Percentiles rank a stretch among this genome's conserved stretches.
Conservation (phyloP, 495 filamentous ascomycete genomes). For the Aspergillus campestris region DNA sequence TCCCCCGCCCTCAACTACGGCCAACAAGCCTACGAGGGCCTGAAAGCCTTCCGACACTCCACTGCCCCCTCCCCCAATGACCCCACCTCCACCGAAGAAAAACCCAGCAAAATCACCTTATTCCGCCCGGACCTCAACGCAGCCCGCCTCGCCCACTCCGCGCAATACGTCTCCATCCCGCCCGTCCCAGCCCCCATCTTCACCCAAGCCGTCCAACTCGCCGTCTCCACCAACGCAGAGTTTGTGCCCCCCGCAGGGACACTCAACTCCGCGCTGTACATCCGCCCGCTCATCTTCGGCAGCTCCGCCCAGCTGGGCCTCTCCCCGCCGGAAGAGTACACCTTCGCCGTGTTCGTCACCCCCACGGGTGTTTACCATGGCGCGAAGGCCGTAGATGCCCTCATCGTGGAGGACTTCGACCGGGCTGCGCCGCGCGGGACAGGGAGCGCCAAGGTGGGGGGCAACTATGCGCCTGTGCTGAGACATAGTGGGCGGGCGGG, state of each 20-base stretch:
- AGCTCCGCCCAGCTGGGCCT: conserved; percentile 72
- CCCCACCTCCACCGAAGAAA: no score
- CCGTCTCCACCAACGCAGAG: conserved; percentile 77
- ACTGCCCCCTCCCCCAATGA: conserved; percentile 10
- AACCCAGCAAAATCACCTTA: conserved; percentile 48
- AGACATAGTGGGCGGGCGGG: conserved; percentile 69
- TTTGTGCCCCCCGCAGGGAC: conserved; percentile 79
- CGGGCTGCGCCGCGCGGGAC: conserved; percentile 47
- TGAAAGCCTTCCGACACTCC: conserved; percentile 78
- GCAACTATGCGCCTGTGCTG: conserved; percentile 63
- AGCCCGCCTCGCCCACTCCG: conserved; percentile 66
- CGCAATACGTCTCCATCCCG: conserved; percentile 71
- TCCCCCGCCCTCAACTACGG: conserved; percentile 87
- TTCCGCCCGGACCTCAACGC: conserved; percentile 82
- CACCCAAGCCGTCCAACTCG: conserved; percentile 61
- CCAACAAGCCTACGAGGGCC: conserved; percentile 87
- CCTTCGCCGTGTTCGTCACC: conserved; percentile 73
- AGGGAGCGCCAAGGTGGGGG: conserved; percentile 47
- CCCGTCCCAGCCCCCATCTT: conserved; percentile 65
- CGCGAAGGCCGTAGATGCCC: conserved; percentile 65
- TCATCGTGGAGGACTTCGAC: conserved; percentile 64
- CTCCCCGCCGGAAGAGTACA: conserved; percentile 80
- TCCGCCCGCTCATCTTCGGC: conserved; percentile 81
- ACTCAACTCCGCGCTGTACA: conserved; percentile 72
- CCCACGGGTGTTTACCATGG: conserved; percentile 90